Conservation (phyloP, 2,329 filamentous ascomycete genomes). For the Diaporthe citriasiana region DNA sequence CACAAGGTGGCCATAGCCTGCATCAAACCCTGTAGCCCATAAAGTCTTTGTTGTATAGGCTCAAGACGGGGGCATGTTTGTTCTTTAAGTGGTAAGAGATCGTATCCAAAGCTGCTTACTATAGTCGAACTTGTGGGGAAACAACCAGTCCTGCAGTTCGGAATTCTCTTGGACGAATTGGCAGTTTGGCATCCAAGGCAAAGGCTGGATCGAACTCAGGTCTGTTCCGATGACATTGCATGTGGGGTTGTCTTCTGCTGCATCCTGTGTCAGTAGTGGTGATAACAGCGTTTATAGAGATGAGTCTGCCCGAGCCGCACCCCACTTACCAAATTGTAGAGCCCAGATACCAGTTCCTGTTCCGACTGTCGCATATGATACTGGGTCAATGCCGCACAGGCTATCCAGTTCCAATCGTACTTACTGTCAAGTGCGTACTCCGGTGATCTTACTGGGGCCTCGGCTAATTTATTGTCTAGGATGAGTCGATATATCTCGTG, state of each 20-base stretch:
- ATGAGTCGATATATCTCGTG: constrained; percentile 25
- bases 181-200: constrained; percentile 29
- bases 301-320: too few relatives aligned
- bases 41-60: too few relatives aligned
- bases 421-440: constrained; percentile 28
- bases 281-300: too few relatives aligned
- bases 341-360: constrained; percentile 29
- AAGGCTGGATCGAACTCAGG: constrained; percentile 8
- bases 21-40: too few relatives aligned
- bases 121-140: constrained; percentile 25
- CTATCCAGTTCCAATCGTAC: background rate
- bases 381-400: background rate
- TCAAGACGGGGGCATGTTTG: too few relatives aligned
- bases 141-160: background rate
- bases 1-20: too few relatives aligned
- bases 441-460: constrained; percentile 8
- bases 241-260: constrained; percentile 23
- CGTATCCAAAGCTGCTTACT: too few relatives aligned
- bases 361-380: background rate
- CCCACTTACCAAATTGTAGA: constrained; percentile 20
- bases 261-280: background rate
- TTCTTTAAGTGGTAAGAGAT: too few relatives aligned
- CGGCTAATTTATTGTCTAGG: constrained; percentile 6
- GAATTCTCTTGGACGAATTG: constrained; percentile 29
- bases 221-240: constrained; percentile 24